Percentiles rank a stretch among this genome's conserved stretches.
These are phyloP conservation scores for Penicillium brevicompactum DNA, from an alignment of 2,329 filamentous ascomycete genomes.

Conservation along the genomic window DNA sequence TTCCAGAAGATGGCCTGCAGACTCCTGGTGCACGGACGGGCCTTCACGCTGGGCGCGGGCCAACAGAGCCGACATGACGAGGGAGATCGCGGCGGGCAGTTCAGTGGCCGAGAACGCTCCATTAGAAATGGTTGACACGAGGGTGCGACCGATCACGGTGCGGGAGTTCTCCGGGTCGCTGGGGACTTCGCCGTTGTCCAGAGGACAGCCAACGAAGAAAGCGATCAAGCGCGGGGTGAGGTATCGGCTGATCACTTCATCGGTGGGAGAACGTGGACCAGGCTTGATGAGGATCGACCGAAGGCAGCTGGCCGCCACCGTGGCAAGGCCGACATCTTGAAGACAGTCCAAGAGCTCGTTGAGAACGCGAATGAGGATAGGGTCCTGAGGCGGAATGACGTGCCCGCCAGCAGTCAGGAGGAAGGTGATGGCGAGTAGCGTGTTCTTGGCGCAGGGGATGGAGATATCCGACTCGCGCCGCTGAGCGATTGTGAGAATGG, in stretches of 20 bases:
- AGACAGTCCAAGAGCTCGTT: conserved; percentile 85
- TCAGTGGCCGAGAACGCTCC: conserved; percentile 34
- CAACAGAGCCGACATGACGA: conserved; percentile 78
- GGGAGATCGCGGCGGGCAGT: conserved; percentile 61
- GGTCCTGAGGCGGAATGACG: conserved; percentile 72
- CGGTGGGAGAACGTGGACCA: conserved; percentile 61
- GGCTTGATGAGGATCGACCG: conserved; percentile 76
- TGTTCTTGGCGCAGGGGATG: conserved; percentile 88
- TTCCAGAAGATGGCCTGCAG: conserved; percentile 74
- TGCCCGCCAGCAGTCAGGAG: conserved; percentile 80
- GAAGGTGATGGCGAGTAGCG: conserved; percentile 82
- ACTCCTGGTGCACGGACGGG: conserved; percentile 65
- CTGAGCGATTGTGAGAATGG: conserved; percentile 60
- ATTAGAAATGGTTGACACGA: conserved; percentile 69
- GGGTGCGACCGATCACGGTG: conserved; percentile 68
- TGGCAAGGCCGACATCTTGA: conserved; percentile 61
- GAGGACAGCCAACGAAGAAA: conserved; percentile 63
- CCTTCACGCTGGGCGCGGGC: conserved; percentile 69
- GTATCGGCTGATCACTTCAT: conserved; percentile 73
- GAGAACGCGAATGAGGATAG: conserved; percentile 72
- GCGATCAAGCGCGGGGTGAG: conserved; percentile 73
- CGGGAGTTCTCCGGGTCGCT: conserved; percentile 75
- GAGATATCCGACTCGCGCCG: conserved; percentile 67
- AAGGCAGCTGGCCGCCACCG: conserved; percentile 86
- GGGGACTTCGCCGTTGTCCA: conserved; percentile 61